Evolutionary conservation across 2,329 filamentous ascomycete genomes (phyloP), one percentile per base, ranked within the genome.

Genomic region (Chrysosporium keratinophilum): DNA sequence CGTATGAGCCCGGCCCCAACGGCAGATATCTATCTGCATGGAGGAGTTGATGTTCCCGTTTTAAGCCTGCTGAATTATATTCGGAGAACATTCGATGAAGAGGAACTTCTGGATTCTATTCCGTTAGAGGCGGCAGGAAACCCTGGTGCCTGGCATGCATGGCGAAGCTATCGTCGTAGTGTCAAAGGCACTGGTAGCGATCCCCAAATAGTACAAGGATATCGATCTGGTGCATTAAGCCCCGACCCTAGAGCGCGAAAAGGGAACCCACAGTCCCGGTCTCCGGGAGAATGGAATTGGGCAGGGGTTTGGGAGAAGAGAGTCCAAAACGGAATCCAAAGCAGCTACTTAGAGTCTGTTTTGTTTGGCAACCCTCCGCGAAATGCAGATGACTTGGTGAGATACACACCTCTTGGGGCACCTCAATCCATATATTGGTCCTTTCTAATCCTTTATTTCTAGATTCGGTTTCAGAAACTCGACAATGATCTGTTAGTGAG

Each of bases 291-390:
- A 62, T 97, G 91, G 91, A 95, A 95, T 65, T 97, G 91, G 91
- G 88, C 95, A 63, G 90, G 91, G 0, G 91, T 97, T 0, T 98
- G 91, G 91, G 87, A 94, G 66, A 85, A 90, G 59, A 79, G 91
- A 52, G 90, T 95, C 0, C 84, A 81, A 68, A 87, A 85, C 67
- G 85, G 85, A 15, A 80, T 96, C 42, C 79, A 84, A 49, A 77
- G 79, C 9, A 95, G 88, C 63, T 71, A 88, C 48, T 87, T 87
- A 0, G 91, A 97, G 60, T 74, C 82, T 1, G 83, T 88, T 3
- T 71, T 97, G 20, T 97, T 83, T 70, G 88, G 88, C 5, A 77
- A 76, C 55, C 73, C 75, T 4, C 76, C 77, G 42, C 71, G 73
- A 31, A 71, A 63, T 43, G 72, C 78, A 9, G 85, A 89, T 66